These are phyloP conservation scores for Xylaria sp. DNA, from an alignment of 495 filamentous ascomycete species.

Conservation along the genomic window DNA sequence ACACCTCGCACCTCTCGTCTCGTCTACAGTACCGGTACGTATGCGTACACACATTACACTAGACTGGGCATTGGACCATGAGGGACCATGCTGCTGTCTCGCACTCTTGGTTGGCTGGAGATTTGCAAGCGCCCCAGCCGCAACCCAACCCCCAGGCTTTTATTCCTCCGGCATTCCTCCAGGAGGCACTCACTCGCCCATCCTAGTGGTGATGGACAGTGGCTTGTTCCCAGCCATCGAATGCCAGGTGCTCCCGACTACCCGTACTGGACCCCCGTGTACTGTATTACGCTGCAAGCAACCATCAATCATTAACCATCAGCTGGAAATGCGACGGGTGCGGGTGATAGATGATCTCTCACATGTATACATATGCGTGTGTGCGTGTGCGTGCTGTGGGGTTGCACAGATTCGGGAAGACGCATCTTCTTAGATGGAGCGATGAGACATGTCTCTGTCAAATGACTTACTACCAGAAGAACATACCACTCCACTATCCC, in stretches of 20 bases:
- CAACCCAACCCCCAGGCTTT: slow-evolving; percentile 19
- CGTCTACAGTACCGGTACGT: too few relatives aligned
- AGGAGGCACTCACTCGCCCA: neutral
- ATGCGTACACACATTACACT: too few relatives aligned
- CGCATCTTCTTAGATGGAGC: slow-evolving; percentile 12
- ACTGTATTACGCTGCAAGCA: neutral
- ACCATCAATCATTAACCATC: neutral
- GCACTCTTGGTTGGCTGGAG: slow-evolving; percentile 16
- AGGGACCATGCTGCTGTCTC: neutral
- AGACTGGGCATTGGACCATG: neutral
- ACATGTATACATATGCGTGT: slow-evolving; percentile 4
- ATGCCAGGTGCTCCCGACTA: slow-evolving; percentile 12
- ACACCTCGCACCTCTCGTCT: slow-evolving; percentile 5
- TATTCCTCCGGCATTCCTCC: too few relatives aligned
- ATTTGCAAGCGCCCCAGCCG: slow-evolving; percentile 19
- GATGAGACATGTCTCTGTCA: slow-evolving; percentile 21
- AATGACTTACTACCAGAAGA: slow-evolving; percentile 11
- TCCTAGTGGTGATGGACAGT: slow-evolving; percentile 8
- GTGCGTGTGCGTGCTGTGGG: slow-evolving; percentile 16
- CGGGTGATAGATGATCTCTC: slow-evolving; percentile 23
- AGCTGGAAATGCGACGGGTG: neutral
- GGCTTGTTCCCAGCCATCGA: slow-evolving; percentile 3
- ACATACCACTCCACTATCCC: neutral
- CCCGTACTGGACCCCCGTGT: slow-evolving; percentile 11
- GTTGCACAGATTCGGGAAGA: slow-evolving; percentile 22